Conservation (phyloP, 2,329 filamentous ascomycete species). For the Pseudogymnoascus sp. region DNA sequence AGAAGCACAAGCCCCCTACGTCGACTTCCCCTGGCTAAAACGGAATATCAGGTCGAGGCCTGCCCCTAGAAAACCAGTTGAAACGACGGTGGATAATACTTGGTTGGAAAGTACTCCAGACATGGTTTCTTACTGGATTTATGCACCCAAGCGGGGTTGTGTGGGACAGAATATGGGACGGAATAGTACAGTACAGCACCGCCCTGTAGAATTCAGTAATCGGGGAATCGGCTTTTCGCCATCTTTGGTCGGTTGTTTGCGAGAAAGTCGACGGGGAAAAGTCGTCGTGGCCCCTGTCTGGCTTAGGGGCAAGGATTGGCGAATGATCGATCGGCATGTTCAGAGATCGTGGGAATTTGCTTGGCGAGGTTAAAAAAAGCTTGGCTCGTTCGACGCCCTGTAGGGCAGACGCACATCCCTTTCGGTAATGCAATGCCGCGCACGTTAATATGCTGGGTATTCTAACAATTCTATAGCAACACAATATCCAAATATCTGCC, state of each 20-base stretch:
- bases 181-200: neutral
- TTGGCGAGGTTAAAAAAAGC: neutral
- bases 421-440: neutral
- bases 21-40: neutral
- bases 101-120: neutral
- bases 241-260: neutral
- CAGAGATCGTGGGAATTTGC: constrained; percentile 4
- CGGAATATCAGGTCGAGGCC: neutral
- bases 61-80: neutral
- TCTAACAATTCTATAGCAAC: neutral
- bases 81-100: neutral
- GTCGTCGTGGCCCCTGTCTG: neutral
- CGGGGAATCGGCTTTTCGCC: neutral
- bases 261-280: neutral
- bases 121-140: neutral
- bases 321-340: neutral
- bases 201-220: neutral
- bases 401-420: neutral
- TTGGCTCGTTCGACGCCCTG: neutral
- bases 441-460: neutral
- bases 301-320: neutral
- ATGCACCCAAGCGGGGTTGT: neutral
- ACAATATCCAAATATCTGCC: neutral
- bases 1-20: neutral
- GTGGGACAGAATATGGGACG: neutral